phyloP scores from a whole-genome alignment of 2,329 filamentous ascomycete genomes.

The Neopestalotiopsis rosae region DNA sequence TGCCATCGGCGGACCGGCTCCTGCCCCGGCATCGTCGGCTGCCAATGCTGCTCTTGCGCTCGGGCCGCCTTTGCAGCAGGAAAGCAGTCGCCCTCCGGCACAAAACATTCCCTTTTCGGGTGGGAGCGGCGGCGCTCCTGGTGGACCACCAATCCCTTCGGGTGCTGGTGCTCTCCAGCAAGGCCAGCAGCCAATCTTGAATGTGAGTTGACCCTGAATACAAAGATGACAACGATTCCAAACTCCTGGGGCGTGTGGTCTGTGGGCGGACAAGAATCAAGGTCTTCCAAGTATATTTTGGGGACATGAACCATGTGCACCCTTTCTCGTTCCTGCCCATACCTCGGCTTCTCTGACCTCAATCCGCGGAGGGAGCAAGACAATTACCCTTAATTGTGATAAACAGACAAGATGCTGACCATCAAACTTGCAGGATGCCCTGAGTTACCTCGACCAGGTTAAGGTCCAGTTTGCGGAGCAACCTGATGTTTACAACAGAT shows the following conservation, averaged over 20 bases:
- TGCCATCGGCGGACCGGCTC: constrained; percentile 33
- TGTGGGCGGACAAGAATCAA: too few relatives aligned
- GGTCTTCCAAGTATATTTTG: too few relatives aligned
- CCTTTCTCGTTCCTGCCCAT: too few relatives aligned
- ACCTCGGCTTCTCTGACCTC: too few relatives aligned
- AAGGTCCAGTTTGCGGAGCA: constrained; percentile 98
- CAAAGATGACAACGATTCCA: too few relatives aligned
- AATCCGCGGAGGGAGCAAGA: too few relatives aligned
- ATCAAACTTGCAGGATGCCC: constrained; percentile 59
- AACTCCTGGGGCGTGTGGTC: too few relatives aligned
- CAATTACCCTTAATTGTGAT: too few relatives aligned
- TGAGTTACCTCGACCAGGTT: constrained; percentile 97
- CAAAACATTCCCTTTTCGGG: constrained; percentile 67
- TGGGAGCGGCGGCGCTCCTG: constrained; percentile 39
- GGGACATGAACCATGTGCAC: too few relatives aligned
- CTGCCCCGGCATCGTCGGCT: constrained; percentile 42
- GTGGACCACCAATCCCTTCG: constrained; percentile 37
- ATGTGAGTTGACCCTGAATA: constrained; percentile 52
- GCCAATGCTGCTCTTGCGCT: constrained; percentile 70
- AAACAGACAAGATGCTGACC: constrained; percentile 27
- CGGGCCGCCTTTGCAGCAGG: constrained; percentile 69
- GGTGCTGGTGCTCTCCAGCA: constrained; percentile 68
- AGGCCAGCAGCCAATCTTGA: constrained; percentile 84
- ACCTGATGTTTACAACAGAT: constrained; percentile 95
- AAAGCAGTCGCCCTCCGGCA: constrained; percentile 59